Evolutionary conservation across 2,329 filamentous ascomycete genomes (phyloP).

Genomic region (Coleophoma crateriformis): DNA sequence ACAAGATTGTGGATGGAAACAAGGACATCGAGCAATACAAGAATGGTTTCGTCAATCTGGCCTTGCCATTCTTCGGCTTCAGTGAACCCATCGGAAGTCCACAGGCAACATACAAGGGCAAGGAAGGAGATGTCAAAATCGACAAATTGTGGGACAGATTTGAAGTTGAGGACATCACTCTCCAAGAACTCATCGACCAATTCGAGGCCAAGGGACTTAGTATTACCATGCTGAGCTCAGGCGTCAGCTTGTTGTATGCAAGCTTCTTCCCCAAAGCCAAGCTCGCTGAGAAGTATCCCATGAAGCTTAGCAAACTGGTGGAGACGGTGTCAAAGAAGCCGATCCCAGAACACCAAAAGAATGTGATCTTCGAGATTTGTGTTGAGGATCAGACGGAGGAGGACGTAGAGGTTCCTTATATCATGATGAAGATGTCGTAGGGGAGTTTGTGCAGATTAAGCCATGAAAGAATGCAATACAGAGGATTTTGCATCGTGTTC

Average conservation of each 20-base stretch:
- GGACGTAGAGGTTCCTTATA: slow-evolving; percentile 95
- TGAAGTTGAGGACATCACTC: slow-evolving; percentile 79
- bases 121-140: slow-evolving; percentile 72
- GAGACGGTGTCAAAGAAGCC: slow-evolving; percentile 88
- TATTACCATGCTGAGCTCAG: slow-evolving; percentile 94
- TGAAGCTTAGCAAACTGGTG: slow-evolving; percentile 86
- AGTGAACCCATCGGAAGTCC: slow-evolving; percentile 92
- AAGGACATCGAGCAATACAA: slow-evolving; percentile 98
- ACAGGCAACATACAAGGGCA: slow-evolving; percentile 83
- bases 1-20: slow-evolving; percentile 96
- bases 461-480: no score
- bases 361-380: slow-evolving; percentile 94
- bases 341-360: slow-evolving; percentile 86
- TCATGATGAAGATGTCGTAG: slow-evolving; percentile 67
- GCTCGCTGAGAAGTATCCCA: slow-evolving; percentile 71
- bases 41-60: slow-evolving; percentile 96
- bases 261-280: slow-evolving; percentile 78
- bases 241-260: slow-evolving; percentile 89
- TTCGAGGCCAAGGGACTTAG: slow-evolving; percentile 77
- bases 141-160: slow-evolving; percentile 99
- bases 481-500: neutral
- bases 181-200: slow-evolving; percentile 75
- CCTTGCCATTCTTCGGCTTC: slow-evolving; percentile 96
- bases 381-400: slow-evolving; percentile 84
- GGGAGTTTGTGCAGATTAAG: no score